A percentile compares a stretch with the other conserved stretches of the same genome.
phyloP scores from a whole-genome alignment of 1,139 yeast species.

The Protomyces inouyei region DNA sequence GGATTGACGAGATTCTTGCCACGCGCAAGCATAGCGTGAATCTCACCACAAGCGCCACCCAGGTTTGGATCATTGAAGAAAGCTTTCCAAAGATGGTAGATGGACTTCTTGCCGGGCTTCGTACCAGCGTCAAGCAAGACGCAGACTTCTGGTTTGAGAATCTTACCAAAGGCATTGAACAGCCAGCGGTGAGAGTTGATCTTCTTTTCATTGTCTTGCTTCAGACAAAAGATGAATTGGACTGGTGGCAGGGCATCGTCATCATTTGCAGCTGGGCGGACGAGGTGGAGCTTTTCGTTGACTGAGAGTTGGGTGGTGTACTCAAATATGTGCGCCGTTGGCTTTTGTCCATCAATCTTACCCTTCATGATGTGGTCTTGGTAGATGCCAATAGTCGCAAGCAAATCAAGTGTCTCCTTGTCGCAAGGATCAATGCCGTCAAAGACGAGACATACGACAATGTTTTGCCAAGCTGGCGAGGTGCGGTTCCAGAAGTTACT shows the following conservation, averaged over 20 bases:
- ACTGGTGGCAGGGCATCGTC: conserved; percentile 67
- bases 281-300: conserved; percentile 48
- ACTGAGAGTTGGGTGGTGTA: conserved; percentile 62
- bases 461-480: conserved; percentile 93
- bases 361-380: conserved; percentile 94
- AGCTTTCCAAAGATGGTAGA: conserved; percentile 83
- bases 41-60: conserved; percentile 95
- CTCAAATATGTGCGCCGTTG: conserved; percentile 70
- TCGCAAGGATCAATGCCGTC: conserved; percentile 88
- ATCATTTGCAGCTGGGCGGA: conserved; percentile 54
- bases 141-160: conserved; percentile 79
- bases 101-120: conserved; percentile 77
- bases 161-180: conserved; percentile 84
- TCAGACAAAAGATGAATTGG: conserved; percentile 79
- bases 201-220: conserved; percentile 83
- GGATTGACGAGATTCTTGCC: conserved; percentile 67
- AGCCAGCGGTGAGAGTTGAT: conserved; percentile 97
- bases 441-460: conserved; percentile 82
- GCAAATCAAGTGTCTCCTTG: conserved; percentile 71
- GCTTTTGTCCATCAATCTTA: conserved; percentile 78
- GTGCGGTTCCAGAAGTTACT: conserved; percentile 54
- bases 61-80: conserved; percentile 77
- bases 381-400: conserved; percentile 89
- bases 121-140: conserved; percentile 90
- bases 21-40: conserved; percentile 79